Evolutionary conservation across 495 filamentous ascomycete species (phyloP), one percentile per base, ranked within the genome.

Genomic region (Clavariopsis aquatica): DNA sequence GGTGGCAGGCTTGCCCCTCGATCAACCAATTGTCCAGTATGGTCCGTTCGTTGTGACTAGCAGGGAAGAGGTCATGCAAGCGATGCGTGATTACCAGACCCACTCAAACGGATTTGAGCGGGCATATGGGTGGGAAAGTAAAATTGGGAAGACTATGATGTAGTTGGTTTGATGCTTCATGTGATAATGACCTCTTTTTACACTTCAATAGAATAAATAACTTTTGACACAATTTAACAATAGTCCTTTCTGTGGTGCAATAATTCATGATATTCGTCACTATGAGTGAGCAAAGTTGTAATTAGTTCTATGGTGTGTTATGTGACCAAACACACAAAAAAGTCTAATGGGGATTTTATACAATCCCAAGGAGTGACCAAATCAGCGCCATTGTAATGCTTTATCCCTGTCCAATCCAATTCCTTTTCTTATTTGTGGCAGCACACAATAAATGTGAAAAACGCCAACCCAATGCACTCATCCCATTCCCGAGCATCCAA

Each of bases 1-100:
- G 41, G 81, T 96, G 36, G 90, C 93, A 0, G 93, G 93, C 1
- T 83, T 91, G 70, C 90, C 92, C 17, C 81, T 97, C 15, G 87
- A 97, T 72, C 93, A 98, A 76, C 87, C 89, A 56, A 88, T 98
- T 22, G 90, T 97, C 26, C 93, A 98, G 82, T 96, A 98, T 74
- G 93, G 93, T 0, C 93, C 93, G 1, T 98, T 98, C 74, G 94
- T 98, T 15, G 71, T 96, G 63, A 96, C 81, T 36, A 83, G 82
- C 12, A 81, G 91, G 70, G 91, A 96, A 69, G 85, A 94, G 73
- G 91, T 98, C 41, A 89, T 92, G 66, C 85, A 97, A 79, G 91
- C 94, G 2, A 87, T 98, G 83, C 77, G 86, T 53, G 93, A 98
- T 77, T 98, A 88, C 70, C 90, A 92, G 78, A 87, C 81, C 49